phyloP scores from a whole-genome alignment of 1,284 basidiomycete species.

The Pterula multifida region DNA sequence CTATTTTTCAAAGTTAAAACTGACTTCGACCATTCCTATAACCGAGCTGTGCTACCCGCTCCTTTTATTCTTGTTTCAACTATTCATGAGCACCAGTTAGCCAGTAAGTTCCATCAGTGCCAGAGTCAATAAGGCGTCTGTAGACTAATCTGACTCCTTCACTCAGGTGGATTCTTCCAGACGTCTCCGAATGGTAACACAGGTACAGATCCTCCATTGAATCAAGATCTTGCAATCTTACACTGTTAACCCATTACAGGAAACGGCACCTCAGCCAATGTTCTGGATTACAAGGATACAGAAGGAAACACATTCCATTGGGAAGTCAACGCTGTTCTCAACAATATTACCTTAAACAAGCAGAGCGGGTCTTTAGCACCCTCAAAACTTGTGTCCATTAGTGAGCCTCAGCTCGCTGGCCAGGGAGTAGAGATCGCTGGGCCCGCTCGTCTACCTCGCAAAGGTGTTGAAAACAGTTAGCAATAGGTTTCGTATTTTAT shows the following conservation, averaged over 20 bases:
- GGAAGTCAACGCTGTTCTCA: slow-evolving; percentile 44
- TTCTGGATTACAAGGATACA: slow-evolving; percentile 46
- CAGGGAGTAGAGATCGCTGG: background rate
- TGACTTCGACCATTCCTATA: slow-evolving; percentile 11
- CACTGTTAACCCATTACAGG: slow-evolving; percentile 18
- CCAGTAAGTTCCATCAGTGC: slow-evolving; percentile 35
- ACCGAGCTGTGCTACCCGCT: slow-evolving; percentile 9
- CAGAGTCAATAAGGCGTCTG: too few relatives aligned
- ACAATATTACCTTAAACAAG: slow-evolving; percentile 48
- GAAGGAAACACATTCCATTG: slow-evolving; percentile 52
- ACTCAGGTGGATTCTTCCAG: slow-evolving; percentile 42
- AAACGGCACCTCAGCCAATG: slow-evolving; percentile 61
- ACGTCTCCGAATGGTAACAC: slow-evolving; percentile 33
- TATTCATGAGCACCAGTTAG: slow-evolving; percentile 12
- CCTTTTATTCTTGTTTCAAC: slow-evolving; percentile 8
- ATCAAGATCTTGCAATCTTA: background rate
- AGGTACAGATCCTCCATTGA: background rate
- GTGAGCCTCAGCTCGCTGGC: too few relatives aligned
- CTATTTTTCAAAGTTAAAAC: slow-evolving; percentile 6
- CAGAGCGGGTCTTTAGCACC: slow-evolving; percentile 44
- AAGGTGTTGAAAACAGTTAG: background rate
- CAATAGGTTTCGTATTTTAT: too few relatives aligned
- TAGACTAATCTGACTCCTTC: too few relatives aligned
- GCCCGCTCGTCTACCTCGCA: background rate
- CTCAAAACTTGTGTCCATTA: background rate